Base-by-base conservation (phyloP, 257 asterid genomes). In the Solanum pimpinellifolium region DNA sequence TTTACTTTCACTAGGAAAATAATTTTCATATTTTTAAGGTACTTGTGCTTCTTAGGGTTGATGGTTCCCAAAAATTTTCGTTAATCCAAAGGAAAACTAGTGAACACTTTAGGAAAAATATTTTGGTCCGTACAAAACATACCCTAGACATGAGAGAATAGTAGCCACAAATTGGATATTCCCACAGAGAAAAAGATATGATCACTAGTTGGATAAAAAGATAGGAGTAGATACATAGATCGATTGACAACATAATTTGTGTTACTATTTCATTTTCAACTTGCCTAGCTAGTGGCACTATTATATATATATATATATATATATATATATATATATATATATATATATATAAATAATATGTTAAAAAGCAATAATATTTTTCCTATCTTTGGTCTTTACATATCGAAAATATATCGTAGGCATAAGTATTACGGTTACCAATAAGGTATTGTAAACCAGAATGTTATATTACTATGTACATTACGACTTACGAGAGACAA, bases 141-240 rank as follows among this genome's bases (percentile, higher is more conserved):
- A 27, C 21, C 73, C 73, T 13, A 29, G 6, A 2, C 33, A 11
- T 42, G 15, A 27, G 18, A 47, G 21, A 47, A 80, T 47, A 7
- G 44, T 47, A 25, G 29, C 20, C 84, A 80, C 84, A 37, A 78
- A 80, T 80, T 47, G 68, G 27, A 8, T 9, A 78, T 77, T 77
- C 49, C 65, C 65, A 25, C 35, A 44, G n/a, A 78, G 9, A 14
- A 78, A 46, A 41, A 41, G 33, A 9, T 15, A 46, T 52, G 23
- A 52, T 15, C 18, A 46, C 25, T 27, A 27, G 21, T 78, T 16
- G 29, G 16, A 78, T 78, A 78, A 44, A 78, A 78, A 15, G 84
- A 78, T 44, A n/a, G 59, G 62, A 46, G 84, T 78, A 27, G 84
- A 47, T 78, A 47, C 29, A 80, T 46, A 80, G 11, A 80, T 46